These are phyloP conservation scores for Fusarium tjaetaba DNA, from an alignment of 2,329 filamentous ascomycete species.

Conservation along the genomic window DNA sequence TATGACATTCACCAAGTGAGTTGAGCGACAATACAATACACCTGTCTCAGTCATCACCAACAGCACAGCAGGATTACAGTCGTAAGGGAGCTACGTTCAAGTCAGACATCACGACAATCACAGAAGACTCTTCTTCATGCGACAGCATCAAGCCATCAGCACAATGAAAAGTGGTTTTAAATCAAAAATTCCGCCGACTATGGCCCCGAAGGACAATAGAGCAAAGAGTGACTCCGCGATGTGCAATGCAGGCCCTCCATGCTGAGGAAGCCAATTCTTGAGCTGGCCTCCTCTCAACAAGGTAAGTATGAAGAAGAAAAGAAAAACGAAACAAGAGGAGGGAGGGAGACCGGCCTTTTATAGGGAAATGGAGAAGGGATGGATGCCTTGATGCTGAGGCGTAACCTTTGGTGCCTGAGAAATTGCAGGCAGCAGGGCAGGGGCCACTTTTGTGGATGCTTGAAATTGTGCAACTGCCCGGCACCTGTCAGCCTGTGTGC, in stretches of 20 bases:
- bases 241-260: constrained; percentile 65
- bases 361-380: constrained; percentile 33
- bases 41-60: rapidly evolving
- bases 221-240: constrained; percentile 59
- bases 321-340: constrained; percentile 36
- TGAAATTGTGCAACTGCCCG: not conserved
- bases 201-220: constrained; percentile 66
- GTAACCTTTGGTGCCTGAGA: not conserved
- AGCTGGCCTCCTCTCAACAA: constrained; percentile 58
- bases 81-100: rapidly evolving
- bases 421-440: constrained; percentile 8
- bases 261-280: constrained; percentile 57
- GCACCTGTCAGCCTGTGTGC: not conserved
- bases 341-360: constrained; percentile 43
- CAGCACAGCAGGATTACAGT: rapidly evolving
- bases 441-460: not conserved
- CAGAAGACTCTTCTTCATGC: constrained; percentile 54
- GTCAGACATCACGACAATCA: rapidly evolving
- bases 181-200: constrained; percentile 66
- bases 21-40: rapidly evolving
- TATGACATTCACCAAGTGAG: not conserved
- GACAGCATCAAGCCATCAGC: constrained; percentile 50
- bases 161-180: constrained; percentile 58
- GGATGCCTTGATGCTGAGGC: constrained; percentile 29
- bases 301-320: constrained; percentile 64